Base-by-base conservation (phyloP, 768 basidiomycete genomes). In the Saitozyma podzolica region DNA sequence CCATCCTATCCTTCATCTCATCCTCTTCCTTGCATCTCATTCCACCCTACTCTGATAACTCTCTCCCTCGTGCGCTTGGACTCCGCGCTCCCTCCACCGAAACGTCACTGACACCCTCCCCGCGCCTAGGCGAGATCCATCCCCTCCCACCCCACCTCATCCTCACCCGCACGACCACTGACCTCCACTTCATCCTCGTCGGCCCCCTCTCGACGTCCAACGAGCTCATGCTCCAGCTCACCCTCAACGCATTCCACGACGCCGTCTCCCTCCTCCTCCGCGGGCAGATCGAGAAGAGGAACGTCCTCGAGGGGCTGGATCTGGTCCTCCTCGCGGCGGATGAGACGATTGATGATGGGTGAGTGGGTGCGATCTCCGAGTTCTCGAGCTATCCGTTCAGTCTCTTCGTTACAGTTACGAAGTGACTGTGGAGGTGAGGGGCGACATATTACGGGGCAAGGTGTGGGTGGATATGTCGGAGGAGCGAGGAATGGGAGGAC, bases 321-420 rank as follows among this genome's bases (percentile, higher is more conserved):
- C 74, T 98, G 58, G 91, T 96, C 9, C 79, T 98, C 56, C 82
- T 99, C 20, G 94, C 93, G 72, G 82, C 97, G 55, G 96, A 98
- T 80, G 96, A 99, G 82, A 95, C 92, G 3, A 87, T 98, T 62
- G 96, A 99, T 80, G 93, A 99, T 76, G 96, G 96, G 95, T 97
- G 79, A 70, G 87, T 83, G 1, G 29, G 9, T 39, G n/a, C 45
- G n/a, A 47, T 17, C 45, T 11, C 2, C 45, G 45, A 3, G 45
- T 6, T 13, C 13, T 17, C 3, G 2, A 47, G n/a, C 2, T 47
- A 47, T 29, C 29, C 2, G 29, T 29, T 29, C 29, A 2, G 29
- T 29, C 29, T 5, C 29, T 29, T 29, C 5, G 29, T 29, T 5
- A 2, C 29, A 29, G 29, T 5, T 5, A 5, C 29, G 5, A 29